Conservation (phyloP, 2,329 filamentous ascomycete species). For the Orbilia blumenaviensis region DNA sequence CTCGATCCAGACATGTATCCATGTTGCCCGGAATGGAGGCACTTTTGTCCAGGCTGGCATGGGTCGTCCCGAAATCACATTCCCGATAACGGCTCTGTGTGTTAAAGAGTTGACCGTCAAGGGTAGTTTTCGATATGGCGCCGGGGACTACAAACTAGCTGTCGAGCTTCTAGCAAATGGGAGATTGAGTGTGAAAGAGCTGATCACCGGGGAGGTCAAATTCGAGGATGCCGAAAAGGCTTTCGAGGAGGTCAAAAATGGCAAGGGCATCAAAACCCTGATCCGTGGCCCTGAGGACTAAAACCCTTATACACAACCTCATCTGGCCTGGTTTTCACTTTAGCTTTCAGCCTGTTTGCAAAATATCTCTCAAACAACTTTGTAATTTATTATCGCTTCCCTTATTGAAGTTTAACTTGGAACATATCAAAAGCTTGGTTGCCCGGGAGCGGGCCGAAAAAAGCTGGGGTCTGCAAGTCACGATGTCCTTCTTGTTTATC, state of each 20-base stretch:
- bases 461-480: conserved; percentile 51
- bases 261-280: conserved; percentile 77
- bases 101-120: conserved; percentile 86
- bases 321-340: neutral
- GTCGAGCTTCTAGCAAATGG: conserved; percentile 78
- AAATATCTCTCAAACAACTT: conserved; percentile 1
- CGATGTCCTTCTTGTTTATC: conserved; percentile 18
- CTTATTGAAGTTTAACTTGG: conserved; percentile 8
- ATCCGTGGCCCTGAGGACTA: conserved; percentile 72
- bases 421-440: conserved; percentile 26
- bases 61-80: conserved; percentile 85
- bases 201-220: conserved; percentile 79
- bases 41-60: conserved; percentile 88
- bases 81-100: conserved; percentile 90
- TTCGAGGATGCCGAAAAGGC: conserved; percentile 86
- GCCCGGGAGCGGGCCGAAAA: conserved; percentile 51
- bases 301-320: conserved; percentile 1
- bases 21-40: conserved; percentile 75
- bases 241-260: conserved; percentile 84
- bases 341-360: neutral
- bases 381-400: conserved; percentile 12
- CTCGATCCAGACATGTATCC: conserved; percentile 77
- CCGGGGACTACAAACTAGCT: conserved; percentile 86
- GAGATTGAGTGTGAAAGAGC: conserved; percentile 76
- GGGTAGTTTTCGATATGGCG: conserved; percentile 88